Percentiles rank a stretch among this genome's conserved stretches.
Evolutionary conservation across 2,329 filamentous ascomycete genomes (phyloP).

Genomic region (Beauveria asiatica): DNA sequence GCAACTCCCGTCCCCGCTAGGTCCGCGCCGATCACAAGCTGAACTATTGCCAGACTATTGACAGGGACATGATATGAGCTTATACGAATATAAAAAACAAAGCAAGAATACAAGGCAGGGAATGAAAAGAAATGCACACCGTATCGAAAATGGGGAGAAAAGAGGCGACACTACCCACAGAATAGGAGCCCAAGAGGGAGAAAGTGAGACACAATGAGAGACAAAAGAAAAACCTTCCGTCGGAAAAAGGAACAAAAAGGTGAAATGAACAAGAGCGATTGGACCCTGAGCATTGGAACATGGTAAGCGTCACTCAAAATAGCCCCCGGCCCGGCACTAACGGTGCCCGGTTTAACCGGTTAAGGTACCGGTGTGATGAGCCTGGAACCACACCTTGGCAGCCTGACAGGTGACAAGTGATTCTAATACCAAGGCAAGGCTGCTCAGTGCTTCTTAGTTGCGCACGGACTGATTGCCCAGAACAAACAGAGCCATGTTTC

Average conservation of each 20-base stretch:
- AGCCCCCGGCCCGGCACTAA: background rate
- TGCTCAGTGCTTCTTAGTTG: background rate
- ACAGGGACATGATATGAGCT: background rate
- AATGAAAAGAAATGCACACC: background rate
- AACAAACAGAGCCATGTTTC: slow-evolving; percentile 5
- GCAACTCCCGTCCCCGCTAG: background rate
- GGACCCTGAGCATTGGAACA: background rate
- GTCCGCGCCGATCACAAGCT: background rate
- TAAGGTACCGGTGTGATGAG: slow-evolving; percentile 5
- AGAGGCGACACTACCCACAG: background rate
- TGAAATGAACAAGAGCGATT: too few relatives aligned
- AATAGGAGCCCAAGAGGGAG: background rate
- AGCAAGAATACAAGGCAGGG: background rate
- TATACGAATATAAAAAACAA: too few relatives aligned
- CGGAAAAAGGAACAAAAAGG: background rate
- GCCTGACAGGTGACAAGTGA: background rate
- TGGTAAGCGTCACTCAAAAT: background rate
- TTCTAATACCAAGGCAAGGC: background rate
- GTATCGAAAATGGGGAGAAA: background rate
- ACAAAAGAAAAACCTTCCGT: background rate
- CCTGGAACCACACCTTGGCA: background rate
- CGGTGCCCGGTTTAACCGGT: background rate
- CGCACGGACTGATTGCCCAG: slow-evolving; percentile 8
- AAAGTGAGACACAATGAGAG: background rate
- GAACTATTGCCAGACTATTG: slow-evolving; percentile 1